Evolutionary conservation across 1,284 basidiomycete genomes (phyloP).

Genomic region (Tilletia walkeri): DNA sequence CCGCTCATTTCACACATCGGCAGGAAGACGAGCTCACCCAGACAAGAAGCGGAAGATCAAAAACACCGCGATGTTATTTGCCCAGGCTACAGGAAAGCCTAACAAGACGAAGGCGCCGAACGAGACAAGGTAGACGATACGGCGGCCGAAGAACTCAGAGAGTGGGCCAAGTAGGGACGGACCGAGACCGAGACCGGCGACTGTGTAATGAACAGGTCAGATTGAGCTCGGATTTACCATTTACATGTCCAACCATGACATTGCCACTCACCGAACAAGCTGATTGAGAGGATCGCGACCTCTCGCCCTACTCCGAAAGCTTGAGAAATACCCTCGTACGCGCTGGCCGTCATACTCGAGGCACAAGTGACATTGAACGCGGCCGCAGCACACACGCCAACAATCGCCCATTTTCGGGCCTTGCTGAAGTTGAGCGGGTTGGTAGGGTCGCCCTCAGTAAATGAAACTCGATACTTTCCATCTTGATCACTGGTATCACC

Average conservation of each 20-base stretch:
- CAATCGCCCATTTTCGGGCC: slow-evolving; percentile 27
- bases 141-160: slow-evolving; percentile 63
- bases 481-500: background rate
- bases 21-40: background rate
- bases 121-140: slow-evolving; percentile 41
- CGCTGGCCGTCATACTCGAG: slow-evolving; percentile 35
- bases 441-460: slow-evolving; percentile 27
- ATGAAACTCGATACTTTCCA: slow-evolving; percentile 35
- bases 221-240: background rate
- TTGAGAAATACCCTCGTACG: slow-evolving; percentile 63
- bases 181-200: slow-evolving; percentile 21
- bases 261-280: slow-evolving; percentile 61
- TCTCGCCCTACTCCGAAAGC: slow-evolving; percentile 67
- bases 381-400: slow-evolving; percentile 30
- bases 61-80: slow-evolving; percentile 63
- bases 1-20: no score
- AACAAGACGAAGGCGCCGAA: slow-evolving; percentile 55
- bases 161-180: slow-evolving; percentile 63
- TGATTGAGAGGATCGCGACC: slow-evolving; percentile 72
- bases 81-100: slow-evolving; percentile 69
- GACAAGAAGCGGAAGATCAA: slow-evolving; percentile 69
- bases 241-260: no score
- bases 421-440: slow-evolving; percentile 37
- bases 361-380: slow-evolving; percentile 39
- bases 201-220: slow-evolving; percentile 2